Conservation (phyloP, 2,329 filamentous ascomycete genomes). For the Alternaria rosae region DNA sequence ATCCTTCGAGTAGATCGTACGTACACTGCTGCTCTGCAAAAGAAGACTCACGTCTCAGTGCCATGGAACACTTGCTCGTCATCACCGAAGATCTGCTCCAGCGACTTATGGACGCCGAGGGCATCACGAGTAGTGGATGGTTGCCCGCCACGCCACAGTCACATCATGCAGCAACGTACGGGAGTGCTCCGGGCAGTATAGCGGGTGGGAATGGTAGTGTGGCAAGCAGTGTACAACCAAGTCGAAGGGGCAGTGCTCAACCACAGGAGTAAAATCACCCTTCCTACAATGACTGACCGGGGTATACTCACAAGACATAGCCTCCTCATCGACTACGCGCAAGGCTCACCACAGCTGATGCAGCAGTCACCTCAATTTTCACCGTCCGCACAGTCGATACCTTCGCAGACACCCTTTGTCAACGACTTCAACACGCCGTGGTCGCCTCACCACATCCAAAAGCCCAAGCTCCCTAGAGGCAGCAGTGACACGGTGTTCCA, state of each 20-base stretch:
- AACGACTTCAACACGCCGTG: slow-evolving; percentile 30
- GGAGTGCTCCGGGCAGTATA: slow-evolving; percentile 24
- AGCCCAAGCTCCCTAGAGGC: slow-evolving; percentile 24
- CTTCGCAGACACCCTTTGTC: slow-evolving; percentile 12
- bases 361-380: slow-evolving; percentile 7
- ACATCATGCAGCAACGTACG: slow-evolving; percentile 40
- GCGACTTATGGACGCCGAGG: slow-evolving; percentile 42
- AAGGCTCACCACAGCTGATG: slow-evolving; percentile 6
- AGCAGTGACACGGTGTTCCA: slow-evolving; percentile 34
- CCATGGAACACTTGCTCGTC: slow-evolving; percentile 45
- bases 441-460: slow-evolving; percentile 31
- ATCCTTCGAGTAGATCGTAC: slow-evolving; percentile 44
- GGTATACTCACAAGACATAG: slow-evolving; percentile 2
- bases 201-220: slow-evolving; percentile 32
- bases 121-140: slow-evolving; percentile 47
- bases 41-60: slow-evolving; percentile 40
- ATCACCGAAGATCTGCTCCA: slow-evolving; percentile 47
- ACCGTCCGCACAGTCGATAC: neutral
- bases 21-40: slow-evolving; percentile 46
- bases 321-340: slow-evolving; percentile 10
- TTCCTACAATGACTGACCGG: neutral
- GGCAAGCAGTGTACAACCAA: slow-evolving; percentile 26
- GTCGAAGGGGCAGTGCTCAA: slow-evolving; percentile 37
- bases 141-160: slow-evolving; percentile 43
- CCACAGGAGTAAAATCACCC: slow-evolving; percentile 33